Conservation (phyloP, 306 rosid species). For the Pueraria montana region DNA sequence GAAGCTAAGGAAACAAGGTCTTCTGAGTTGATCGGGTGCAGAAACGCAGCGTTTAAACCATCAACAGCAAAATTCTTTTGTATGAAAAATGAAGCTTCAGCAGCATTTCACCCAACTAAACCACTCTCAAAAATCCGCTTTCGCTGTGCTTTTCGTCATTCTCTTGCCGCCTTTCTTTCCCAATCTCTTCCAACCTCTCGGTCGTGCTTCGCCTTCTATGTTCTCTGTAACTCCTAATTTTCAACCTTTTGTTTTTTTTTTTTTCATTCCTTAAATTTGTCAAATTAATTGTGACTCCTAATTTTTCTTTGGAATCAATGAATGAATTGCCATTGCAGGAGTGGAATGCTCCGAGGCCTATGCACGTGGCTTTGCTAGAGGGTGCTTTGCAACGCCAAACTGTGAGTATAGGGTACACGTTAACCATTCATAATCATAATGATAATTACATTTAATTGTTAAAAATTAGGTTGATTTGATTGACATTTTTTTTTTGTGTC, state of each 20-base stretch:
- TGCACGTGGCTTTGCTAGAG: constrained; percentile 72
- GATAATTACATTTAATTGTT: not conserved
- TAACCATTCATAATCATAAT: not conserved
- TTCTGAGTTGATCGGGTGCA: not conserved
- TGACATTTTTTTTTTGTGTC: constrained; percentile 8
- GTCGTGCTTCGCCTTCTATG: constrained; percentile 83
- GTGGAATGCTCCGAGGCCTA: constrained; percentile 88
- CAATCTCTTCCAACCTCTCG: constrained; percentile 72
- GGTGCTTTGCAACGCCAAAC: constrained; percentile 77
- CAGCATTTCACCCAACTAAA: constrained; percentile 34
- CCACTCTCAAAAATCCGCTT: constrained; percentile 62
- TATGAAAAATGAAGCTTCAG: constrained; percentile 45
- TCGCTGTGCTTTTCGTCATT: constrained; percentile 68
- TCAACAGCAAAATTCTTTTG: not conserved
- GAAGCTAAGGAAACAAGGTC: not conserved
- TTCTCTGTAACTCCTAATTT: constrained; percentile 64
- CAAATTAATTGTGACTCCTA: not conserved
- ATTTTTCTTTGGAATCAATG: no score
- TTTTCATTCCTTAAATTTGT: not conserved
- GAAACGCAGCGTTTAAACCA: not conserved
- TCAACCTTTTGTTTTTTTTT: not conserved
- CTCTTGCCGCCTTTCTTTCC: constrained; percentile 75
- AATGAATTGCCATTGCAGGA: constrained; percentile 64
- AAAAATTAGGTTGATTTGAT: constrained; percentile 28
- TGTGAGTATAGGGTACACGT: constrained; percentile 48